These are phyloP conservation scores for Citrullus amarus DNA, from an alignment of 306 rosid genomes.

Conservation along the genomic window DNA sequence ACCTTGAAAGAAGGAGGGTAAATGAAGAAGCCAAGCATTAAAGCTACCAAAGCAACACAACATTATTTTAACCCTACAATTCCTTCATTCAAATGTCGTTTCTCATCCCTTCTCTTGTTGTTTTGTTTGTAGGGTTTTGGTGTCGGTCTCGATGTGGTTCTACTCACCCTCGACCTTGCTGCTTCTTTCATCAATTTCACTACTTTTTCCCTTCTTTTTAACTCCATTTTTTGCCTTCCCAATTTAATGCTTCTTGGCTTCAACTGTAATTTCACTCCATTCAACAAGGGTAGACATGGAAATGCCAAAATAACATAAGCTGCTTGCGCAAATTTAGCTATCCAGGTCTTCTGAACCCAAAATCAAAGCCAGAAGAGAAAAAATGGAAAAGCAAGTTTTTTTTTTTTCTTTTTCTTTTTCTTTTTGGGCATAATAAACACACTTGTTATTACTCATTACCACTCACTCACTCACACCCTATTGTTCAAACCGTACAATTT, in stretches of 20 bases:
- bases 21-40: not conserved
- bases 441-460: not conserved
- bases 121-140: not conserved
- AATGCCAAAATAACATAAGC: constrained; percentile 31
- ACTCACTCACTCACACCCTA: not conserved
- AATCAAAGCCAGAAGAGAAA: constrained; percentile 13
- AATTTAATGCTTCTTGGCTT: constrained; percentile 3
- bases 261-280: not conserved
- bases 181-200: constrained; percentile 2
- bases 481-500: constrained; percentile 19
- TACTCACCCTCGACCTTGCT: not conserved
- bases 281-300: constrained; percentile 31
- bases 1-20: too few relatives aligned
- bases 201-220: not conserved
- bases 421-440: not conserved
- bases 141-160: constrained; percentile 2
- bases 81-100: not conserved
- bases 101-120: not conserved
- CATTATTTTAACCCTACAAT: not conserved
- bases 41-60: not conserved
- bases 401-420: not conserved
- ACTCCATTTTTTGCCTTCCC: not conserved
- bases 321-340: constrained; percentile 94
- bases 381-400: not conserved
- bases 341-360: constrained; percentile 19